phyloP scores from a whole-genome alignment of 345 rosid genomes.

The Sisymbrium irio region DNA sequence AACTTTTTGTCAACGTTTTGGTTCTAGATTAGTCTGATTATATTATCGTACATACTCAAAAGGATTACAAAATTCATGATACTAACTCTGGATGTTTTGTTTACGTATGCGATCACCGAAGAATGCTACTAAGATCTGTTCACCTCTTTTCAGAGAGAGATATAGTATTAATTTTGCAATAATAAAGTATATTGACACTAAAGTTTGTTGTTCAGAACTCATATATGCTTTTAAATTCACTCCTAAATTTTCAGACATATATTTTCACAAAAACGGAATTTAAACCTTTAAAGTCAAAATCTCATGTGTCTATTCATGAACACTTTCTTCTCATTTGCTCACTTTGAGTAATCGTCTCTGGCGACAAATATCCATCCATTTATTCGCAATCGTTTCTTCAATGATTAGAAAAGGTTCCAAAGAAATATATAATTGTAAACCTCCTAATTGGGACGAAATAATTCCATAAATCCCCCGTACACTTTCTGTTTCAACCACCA shows the following conservation, averaged over 20 bases:
- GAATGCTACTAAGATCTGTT: neutral
- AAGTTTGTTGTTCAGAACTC: neutral
- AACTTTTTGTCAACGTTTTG: conserved; percentile 32
- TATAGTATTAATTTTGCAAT: too few species aligned
- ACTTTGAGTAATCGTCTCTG: too few species aligned
- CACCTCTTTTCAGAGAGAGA: neutral
- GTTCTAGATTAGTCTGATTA: neutral
- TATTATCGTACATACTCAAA: neutral
- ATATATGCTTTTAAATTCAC: too few species aligned
- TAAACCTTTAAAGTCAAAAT: too few species aligned
- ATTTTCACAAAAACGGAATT: too few species aligned
- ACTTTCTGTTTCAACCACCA: neutral
- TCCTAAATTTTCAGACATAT: neutral
- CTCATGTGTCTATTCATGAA: neutral
- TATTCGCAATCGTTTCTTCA: too few species aligned
- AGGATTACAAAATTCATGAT: neutral
- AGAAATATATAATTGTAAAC: too few species aligned
- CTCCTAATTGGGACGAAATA: neutral
- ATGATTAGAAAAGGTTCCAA: too few species aligned
- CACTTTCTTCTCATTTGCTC: neutral
- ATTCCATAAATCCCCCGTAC: neutral
- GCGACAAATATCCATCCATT: too few species aligned
- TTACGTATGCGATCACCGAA: neutral
- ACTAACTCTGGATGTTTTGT: neutral
- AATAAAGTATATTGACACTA: too few species aligned